These are phyloP conservation scores for Triangularia setosa DNA, from an alignment of 2,329 filamentous ascomycete species.

Conservation along the genomic window DNA sequence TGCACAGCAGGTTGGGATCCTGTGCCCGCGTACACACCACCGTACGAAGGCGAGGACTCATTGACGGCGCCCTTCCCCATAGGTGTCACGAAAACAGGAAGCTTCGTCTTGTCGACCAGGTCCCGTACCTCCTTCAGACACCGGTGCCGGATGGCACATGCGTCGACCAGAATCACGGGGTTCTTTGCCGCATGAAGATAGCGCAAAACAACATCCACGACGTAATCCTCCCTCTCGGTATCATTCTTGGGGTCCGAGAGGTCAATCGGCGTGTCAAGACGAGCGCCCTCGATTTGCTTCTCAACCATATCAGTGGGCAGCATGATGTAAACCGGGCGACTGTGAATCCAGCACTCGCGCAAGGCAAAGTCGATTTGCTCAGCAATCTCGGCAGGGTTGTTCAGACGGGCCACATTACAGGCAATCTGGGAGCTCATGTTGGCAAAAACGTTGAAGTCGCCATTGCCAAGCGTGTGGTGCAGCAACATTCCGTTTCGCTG, in stretches of 20 bases:
- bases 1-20: slow-evolving; percentile 65
- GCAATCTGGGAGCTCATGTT: slow-evolving; percentile 73
- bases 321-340: slow-evolving; percentile 78
- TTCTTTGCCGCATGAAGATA: slow-evolving; percentile 68
- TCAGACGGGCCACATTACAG: slow-evolving; percentile 66
- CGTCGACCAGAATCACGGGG: slow-evolving; percentile 77
- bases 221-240: slow-evolving; percentile 69
- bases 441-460: slow-evolving; percentile 78
- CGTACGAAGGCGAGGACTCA: slow-evolving; percentile 70
- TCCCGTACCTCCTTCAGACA: slow-evolving; percentile 69
- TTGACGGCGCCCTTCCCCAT: slow-evolving; percentile 86
- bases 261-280: slow-evolving; percentile 68
- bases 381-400: slow-evolving; percentile 65
- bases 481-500: slow-evolving; percentile 47
- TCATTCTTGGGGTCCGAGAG: slow-evolving; percentile 63
- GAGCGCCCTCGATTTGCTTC: slow-evolving; percentile 69
- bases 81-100: slow-evolving; percentile 83
- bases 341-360: slow-evolving; percentile 67
- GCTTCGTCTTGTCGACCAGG: slow-evolving; percentile 66
- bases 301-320: slow-evolving; percentile 77
- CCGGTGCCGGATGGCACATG: slow-evolving; percentile 74
- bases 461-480: slow-evolving; percentile 70
- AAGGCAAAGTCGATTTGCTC: slow-evolving; percentile 74
- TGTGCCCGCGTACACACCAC: slow-evolving; percentile 80
- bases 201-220: slow-evolving; percentile 74